Evolutionary conservation across 495 filamentous ascomycete genomes (phyloP), one percentile per base, ranked within the genome.

Genomic region (Penicillium diatomitis): DNA sequence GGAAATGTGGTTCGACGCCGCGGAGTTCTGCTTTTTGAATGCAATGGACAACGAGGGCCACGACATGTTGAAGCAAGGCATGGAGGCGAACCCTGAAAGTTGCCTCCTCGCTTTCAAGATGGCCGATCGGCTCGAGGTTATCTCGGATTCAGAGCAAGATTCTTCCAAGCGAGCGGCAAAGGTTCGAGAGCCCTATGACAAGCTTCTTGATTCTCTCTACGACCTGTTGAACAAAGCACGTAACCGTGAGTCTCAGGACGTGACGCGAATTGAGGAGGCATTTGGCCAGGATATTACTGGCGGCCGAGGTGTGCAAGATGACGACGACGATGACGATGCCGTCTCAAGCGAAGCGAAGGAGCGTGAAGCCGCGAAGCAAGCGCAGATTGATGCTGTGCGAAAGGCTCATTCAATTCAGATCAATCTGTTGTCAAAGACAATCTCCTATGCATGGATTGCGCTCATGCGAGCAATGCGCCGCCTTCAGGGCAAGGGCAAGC

Each of bases 361-460:
- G 10, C 70, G 69, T 46, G 76, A 83, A 37, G 73, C 69, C 5
- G 66, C 72, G 4, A 83, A 81, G 56, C 76, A 81, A 27, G 67
- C 72, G 3, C 83, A 87, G 56, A 82, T 91, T 35, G 77, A 85
- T 46, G 79, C 80, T 7, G 76, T 95, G 9, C 80, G 83, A 49
- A 78, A 86, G 44, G 81, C 82, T 1, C 83, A 82, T 55, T 77
- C 76, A 5, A 78, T 78, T 4, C 87, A 95, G 54, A 83, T 83
- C 29, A 77, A 81, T 12, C 67, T 85, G 6, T 69, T 96, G 10
- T 86, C 82, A 10, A 83, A 82, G 51, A 86, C 84, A 0, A 79
- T 97, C 41, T 90, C 94, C 0, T 90, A 87, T 60, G 84, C 84
- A 11, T 98, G 92, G 92, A 91, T 98, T 60, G 87, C 88, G 30